These are phyloP conservation scores for Wallacemonas sp. DNA, from an alignment of 208 protist species.

Conservation along the genomic window DNA sequence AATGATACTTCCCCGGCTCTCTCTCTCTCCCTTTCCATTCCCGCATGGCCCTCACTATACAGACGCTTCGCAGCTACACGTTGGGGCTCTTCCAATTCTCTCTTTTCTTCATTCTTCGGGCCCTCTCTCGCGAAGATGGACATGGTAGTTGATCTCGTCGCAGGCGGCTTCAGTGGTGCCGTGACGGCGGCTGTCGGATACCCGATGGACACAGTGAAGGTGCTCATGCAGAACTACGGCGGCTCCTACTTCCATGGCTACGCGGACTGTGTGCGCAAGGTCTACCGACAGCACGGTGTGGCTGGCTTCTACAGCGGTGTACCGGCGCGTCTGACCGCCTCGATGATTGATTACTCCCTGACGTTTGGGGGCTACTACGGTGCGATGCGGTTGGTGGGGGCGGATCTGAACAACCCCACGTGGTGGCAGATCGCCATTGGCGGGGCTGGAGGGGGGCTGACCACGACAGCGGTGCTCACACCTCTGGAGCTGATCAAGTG, in stretches of 20 bases:
- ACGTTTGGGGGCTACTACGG: conserved; percentile 43
- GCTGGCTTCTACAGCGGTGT: conserved; percentile 45
- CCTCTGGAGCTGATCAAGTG: conserved; percentile 59
- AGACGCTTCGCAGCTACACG: too few species aligned
- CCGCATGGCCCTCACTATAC: too few species aligned
- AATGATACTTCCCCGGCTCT: too few species aligned
- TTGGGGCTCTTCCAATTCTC: too few species aligned
- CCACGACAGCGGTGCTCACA: conserved; percentile 36
- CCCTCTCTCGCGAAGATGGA: too few species aligned
- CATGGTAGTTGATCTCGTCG: conserved; percentile 21
- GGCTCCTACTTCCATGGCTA: conserved; percentile 26
- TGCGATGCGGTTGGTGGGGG: conserved; percentile 19
- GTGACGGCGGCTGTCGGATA: conserved; percentile 42
- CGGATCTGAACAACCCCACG: conserved; percentile 21
- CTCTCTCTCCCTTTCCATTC: too few species aligned
- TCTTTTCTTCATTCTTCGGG: too few species aligned
- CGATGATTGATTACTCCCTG: conserved; percentile 37
- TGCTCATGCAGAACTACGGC: conserved; percentile 38
- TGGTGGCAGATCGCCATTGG: conserved; percentile 29
- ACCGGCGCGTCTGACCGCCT: conserved; percentile 30
- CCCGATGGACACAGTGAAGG: conserved; percentile 60
- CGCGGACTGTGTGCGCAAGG: conserved; percentile 19
- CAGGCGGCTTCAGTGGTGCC: conserved; percentile 40
- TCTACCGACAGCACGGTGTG: conserved; percentile 35
- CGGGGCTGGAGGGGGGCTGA: conserved; percentile 35